Evolutionary conservation across 257 asterid species (phyloP).

Genomic region (Phtheirospermum japonicum): DNA sequence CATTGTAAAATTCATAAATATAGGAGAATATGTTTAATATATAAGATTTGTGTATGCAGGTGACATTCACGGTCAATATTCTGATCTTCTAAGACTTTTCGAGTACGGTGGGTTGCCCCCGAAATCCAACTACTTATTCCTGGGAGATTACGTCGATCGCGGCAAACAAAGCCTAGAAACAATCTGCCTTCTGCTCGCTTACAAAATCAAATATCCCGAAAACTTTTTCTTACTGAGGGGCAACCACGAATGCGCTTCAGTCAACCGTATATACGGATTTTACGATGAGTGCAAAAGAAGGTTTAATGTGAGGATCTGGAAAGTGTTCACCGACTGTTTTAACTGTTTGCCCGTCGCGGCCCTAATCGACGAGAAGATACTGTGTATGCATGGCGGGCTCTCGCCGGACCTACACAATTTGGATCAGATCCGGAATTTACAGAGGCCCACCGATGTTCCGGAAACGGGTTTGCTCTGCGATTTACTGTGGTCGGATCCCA

Average conservation of each 20-base stretch:
- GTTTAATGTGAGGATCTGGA: slow-evolving; percentile 67
- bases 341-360: slow-evolving; percentile 83
- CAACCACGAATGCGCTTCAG: slow-evolving; percentile 79
- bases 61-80: slow-evolving; percentile 79
- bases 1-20: not conserved
- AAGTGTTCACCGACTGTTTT: slow-evolving; percentile 68
- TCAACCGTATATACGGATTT: slow-evolving; percentile 75
- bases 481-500: slow-evolving; percentile 76
- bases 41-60: slow-evolving; percentile 37
- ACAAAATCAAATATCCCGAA: slow-evolving; percentile 69
- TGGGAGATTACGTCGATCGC: slow-evolving; percentile 83
- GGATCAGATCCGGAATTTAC: slow-evolving; percentile 66
- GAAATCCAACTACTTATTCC: slow-evolving; percentile 65
- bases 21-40: not conserved
- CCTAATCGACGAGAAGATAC: slow-evolving; percentile 66
- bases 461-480: slow-evolving; percentile 77
- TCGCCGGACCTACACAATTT: slow-evolving; percentile 63
- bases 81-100: slow-evolving; percentile 73
- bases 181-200: slow-evolving; percentile 73
- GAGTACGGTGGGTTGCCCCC: slow-evolving; percentile 79
- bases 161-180: slow-evolving; percentile 87
- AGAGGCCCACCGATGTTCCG: slow-evolving; percentile 70
- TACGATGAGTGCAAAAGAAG: slow-evolving; percentile 78
- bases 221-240: slow-evolving; percentile 82
- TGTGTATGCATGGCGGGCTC: slow-evolving; percentile 90